A percentile compares a stretch with the other conserved stretches of the same genome.
phyloP scores from a whole-genome alignment of 2,329 filamentous ascomycete species.

The Didymella pomorum region DNA sequence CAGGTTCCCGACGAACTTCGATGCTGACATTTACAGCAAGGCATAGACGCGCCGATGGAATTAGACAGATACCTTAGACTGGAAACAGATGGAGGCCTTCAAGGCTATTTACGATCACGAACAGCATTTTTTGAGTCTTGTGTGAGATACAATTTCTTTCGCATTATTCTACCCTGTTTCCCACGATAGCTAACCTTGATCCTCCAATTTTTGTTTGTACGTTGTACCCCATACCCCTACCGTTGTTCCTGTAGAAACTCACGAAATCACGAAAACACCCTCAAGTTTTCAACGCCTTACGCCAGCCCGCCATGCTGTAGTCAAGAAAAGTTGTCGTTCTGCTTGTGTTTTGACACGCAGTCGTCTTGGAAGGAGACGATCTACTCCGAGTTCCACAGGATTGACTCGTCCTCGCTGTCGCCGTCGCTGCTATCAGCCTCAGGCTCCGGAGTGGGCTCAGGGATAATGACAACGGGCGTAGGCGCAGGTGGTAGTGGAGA shows the following conservation, averaged over 20 bases:
- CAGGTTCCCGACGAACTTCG: slow-evolving; percentile 46
- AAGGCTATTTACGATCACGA: neutral
- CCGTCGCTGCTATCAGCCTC: too few species aligned
- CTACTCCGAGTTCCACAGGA: neutral
- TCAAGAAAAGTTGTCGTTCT: neutral
- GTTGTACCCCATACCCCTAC: neutral
- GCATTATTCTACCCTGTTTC: neutral
- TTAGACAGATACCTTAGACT: neutral
- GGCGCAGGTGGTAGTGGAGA: too few species aligned
- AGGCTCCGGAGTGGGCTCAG: too few species aligned
- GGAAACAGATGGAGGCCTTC: neutral
- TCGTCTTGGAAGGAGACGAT: neutral
- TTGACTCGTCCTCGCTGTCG: too few species aligned
- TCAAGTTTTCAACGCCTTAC: neutral
- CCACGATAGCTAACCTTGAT: neutral
- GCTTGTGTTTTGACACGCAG: neutral
- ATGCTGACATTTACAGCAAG: slow-evolving; percentile 47
- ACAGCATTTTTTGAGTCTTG: neutral
- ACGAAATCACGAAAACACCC: neutral
- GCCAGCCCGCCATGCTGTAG: neutral
- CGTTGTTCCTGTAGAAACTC: neutral
- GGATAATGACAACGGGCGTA: too few species aligned
- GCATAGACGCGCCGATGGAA: slow-evolving; percentile 10
- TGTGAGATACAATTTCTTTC: neutral
- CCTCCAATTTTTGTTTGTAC: neutral